phyloP scores from a whole-genome alignment of 2,329 filamentous ascomycete species.

The Bertia moriformis region DNA sequence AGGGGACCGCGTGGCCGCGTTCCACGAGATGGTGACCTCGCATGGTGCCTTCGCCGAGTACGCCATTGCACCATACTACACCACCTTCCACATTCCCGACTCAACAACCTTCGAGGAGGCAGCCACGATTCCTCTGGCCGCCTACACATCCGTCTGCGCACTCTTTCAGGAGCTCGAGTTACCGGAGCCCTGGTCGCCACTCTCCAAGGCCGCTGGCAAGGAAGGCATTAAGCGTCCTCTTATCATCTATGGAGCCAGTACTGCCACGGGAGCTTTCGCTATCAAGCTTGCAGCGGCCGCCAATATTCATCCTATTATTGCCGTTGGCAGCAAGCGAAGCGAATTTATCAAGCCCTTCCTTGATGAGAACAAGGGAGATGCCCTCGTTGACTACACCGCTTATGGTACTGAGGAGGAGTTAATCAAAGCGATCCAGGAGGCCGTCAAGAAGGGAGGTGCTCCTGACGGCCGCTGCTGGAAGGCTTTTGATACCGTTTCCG shows the following conservation, averaged over 20 bases:
- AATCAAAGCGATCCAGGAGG: conserved; percentile 5
- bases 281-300: conserved; percentile 30
- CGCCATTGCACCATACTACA: conserved; percentile 20
- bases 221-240: too few relatives aligned
- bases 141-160: conserved; percentile 24
- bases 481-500: conserved; percentile 7
- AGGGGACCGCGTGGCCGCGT: conserved; percentile 40
- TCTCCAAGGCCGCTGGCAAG: too few relatives aligned
- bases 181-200: conserved; percentile 22
- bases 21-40: conserved; percentile 23
- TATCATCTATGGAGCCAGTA: conserved; percentile 30
- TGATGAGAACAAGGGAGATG: conserved; percentile 29
- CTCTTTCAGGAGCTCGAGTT: conserved; percentile 20
- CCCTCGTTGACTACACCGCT: conserved; percentile 31
- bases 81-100: conserved; percentile 24
- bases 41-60: conserved; percentile 25
- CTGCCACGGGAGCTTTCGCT: conserved; percentile 34
- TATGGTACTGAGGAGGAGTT: conserved; percentile 5
- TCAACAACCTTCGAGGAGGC: conserved; percentile 21
- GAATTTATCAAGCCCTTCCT: conserved; percentile 28
- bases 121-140: conserved; percentile 25
- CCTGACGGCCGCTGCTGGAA: conserved; percentile 3
- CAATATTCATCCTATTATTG: conserved; percentile 38
- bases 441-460: conserved; percentile 3
- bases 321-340: conserved; percentile 30